Conservation (phyloP, 257 asterid species). For the Ilex asprella region DNA sequence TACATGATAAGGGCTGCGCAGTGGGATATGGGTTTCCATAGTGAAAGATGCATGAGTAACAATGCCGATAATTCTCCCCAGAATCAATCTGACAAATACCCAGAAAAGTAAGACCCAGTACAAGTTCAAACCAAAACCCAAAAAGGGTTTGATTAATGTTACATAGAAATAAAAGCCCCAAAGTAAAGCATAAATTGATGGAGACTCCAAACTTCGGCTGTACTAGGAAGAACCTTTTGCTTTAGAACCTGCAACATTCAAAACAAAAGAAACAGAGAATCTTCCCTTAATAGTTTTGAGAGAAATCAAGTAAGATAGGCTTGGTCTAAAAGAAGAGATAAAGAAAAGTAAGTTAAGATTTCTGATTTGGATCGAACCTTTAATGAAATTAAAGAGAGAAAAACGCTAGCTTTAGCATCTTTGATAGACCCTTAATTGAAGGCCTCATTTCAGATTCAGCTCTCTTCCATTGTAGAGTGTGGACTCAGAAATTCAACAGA, state of each 20-base stretch:
- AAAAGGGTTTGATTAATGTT: not conserved
- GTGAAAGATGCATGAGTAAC: constrained; percentile 28
- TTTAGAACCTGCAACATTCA: constrained; percentile 9
- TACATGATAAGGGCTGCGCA: constrained; percentile 27
- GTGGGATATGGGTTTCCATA: constrained; percentile 30
- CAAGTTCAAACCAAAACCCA: not conserved
- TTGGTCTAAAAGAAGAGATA: constrained; percentile 8
- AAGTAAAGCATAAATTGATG: not conserved
- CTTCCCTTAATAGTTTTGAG: not conserved
- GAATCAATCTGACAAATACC: not conserved
- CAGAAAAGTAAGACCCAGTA: not conserved
- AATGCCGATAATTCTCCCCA: constrained; percentile 5
- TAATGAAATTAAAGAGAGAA: not conserved
- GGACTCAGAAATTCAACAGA: not conserved
- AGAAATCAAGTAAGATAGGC: not conserved
- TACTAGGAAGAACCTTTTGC: constrained; percentile 5
- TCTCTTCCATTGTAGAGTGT: not conserved
- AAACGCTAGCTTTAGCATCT: constrained; percentile 7
- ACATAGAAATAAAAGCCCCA: not conserved
- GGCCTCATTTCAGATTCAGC: not conserved
- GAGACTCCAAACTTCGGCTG: constrained; percentile 1
- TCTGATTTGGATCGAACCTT: constrained; percentile 10
- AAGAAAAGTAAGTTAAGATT: not conserved
- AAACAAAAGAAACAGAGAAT: constrained; percentile 5
- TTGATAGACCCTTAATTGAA: not conserved